phyloP scores from a whole-genome alignment of 352 stramenopile species.

The Hyaloperonospora brassicae region DNA sequence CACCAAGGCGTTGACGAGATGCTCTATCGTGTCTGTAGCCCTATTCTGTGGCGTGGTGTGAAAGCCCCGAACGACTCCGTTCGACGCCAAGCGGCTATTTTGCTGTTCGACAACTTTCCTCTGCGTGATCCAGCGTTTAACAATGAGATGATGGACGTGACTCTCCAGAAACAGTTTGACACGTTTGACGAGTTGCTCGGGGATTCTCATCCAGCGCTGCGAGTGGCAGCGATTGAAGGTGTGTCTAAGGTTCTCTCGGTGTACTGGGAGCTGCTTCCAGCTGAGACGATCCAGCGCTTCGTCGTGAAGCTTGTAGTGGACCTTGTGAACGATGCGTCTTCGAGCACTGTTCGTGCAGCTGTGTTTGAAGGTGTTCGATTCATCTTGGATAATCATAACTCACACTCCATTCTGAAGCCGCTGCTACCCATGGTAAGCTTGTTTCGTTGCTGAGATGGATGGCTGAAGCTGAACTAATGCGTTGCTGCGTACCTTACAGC shows the following conservation, averaged over 20 bases:
- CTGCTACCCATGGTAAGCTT: slow-evolving; percentile 66
- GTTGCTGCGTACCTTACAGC: slow-evolving; percentile 23
- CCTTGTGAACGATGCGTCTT: slow-evolving; percentile 72
- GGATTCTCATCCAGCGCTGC: slow-evolving; percentile 65
- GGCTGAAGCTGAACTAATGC: slow-evolving; percentile 5
- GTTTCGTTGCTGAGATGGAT: background rate
- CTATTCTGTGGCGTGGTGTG: slow-evolving; percentile 78
- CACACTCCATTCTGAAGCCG: slow-evolving; percentile 75
- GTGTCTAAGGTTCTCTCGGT: slow-evolving; percentile 75
- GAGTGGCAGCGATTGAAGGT: slow-evolving; percentile 73
- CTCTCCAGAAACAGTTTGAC: slow-evolving; percentile 80
- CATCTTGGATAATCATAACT: slow-evolving; percentile 84
- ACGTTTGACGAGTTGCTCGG: slow-evolving; percentile 66
- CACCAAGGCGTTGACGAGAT: slow-evolving; percentile 76
- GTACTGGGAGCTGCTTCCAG: slow-evolving; percentile 79
- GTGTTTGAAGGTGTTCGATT: slow-evolving; percentile 82
- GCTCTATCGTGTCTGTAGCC: slow-evolving; percentile 76
- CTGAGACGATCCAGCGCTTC: slow-evolving; percentile 75
- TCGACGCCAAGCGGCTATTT: slow-evolving; percentile 65
- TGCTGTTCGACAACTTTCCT: slow-evolving; percentile 83
- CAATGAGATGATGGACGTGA: slow-evolving; percentile 64
- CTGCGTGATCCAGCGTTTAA: slow-evolving; percentile 69
- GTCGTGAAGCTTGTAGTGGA: slow-evolving; percentile 76
- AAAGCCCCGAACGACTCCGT: slow-evolving; percentile 80
- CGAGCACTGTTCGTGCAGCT: slow-evolving; percentile 64